These are phyloP conservation scores for Pyrenophora graminea DNA, from an alignment of 2,329 filamentous ascomycete genomes.

Conservation along the genomic window DNA sequence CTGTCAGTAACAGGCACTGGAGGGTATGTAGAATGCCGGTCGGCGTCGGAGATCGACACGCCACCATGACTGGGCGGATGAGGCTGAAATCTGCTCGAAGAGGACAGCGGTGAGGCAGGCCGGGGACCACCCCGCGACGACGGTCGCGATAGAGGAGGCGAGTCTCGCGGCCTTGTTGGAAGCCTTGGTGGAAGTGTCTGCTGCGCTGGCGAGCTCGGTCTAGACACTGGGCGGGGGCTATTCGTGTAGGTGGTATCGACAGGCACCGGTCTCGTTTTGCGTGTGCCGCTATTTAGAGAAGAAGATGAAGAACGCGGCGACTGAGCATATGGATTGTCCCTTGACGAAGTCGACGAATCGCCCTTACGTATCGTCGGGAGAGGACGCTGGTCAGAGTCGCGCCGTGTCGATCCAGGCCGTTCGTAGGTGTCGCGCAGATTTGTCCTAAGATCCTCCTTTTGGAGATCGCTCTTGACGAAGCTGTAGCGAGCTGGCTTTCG, in stretches of 20 bases:
- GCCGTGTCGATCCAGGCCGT: conserved; percentile 21
- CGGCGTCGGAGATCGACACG: conserved; percentile 26
- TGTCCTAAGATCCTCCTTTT: conserved; percentile 40
- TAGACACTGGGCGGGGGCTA: conserved; percentile 24
- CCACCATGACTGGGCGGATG: conserved; percentile 26
- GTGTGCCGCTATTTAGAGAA: conserved; percentile 28
- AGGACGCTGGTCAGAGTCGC: conserved; percentile 21
- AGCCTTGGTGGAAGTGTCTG: conserved; percentile 34
- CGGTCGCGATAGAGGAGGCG: conserved; percentile 33
- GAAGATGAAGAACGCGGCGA: conserved; percentile 42
- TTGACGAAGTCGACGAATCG: conserved; percentile 33
- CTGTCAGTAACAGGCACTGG: conserved; percentile 26
- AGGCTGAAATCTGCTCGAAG: conserved; percentile 22
- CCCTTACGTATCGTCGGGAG: conserved; percentile 20
- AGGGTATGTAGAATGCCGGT: conserved; percentile 42
- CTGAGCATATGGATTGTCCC: conserved; percentile 28
- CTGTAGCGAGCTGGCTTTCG: conserved; percentile 46
- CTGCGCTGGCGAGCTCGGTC: conserved; percentile 36
- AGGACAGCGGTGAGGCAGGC: conserved; percentile 34
- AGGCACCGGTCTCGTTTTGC: conserved; percentile 22
- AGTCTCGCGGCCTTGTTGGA: conserved; percentile 28
- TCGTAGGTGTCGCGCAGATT: conserved; percentile 28
- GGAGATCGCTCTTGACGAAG: conserved; percentile 45
- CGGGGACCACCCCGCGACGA: conserved; percentile 32
- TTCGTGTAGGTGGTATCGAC: conserved; percentile 24